Evolutionary conservation across 805 yeast species (phyloP), one percentile per base, ranked within the genome.

Genomic region (Nakazawaea laoshanensis): DNA sequence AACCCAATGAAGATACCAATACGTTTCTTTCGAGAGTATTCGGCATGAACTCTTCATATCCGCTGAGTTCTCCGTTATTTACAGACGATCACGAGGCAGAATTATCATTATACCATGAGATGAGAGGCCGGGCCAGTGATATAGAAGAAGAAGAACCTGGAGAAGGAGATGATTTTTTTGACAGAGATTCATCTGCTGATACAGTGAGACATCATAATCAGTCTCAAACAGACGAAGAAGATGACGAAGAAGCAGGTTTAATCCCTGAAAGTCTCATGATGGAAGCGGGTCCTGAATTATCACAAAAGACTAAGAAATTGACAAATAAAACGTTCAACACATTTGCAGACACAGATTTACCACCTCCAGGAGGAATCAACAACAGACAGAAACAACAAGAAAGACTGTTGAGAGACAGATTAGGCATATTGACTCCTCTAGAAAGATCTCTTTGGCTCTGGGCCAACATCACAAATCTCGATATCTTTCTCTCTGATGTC

Each of bases 391-490:
- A 27, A 11, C 32, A 39, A 19, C 42, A 46, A n/a, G 50, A 49
- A 30, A 37, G 48, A 32, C 47, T 42, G 21, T 39, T 51, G 20
- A 42, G 55, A 27, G 47, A 46, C 17, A 45, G 47, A 24, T 38
- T 67, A 6, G 67, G 70, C 6, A 60, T 67, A 1, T 48, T 76
- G 18, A 71, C 75, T 32, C 73, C 83, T 1, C 63, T 63, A 38
- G 96, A 88, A 49, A 61, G 86, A 30, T 95, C 97, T 0, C 61
- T 83, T 12, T 92, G 96, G 86, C 69, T 85, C 39, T 92, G 98
- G 97, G 95, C 97, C 1, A 92, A 92, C 48, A 85, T 92, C 16
- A 85, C 83, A 44, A 92, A 92, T 53, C 67, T 92, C 52, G 99
- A 92, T 57, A 70, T 74, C 29, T 92, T 89, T 46, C 61, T 92